A percentile compares a stretch with the other conserved stretches of the same genome.
These are phyloP conservation scores for Verticillium albo-atrum DNA, from an alignment of 2,329 filamentous ascomycete genomes.

Conservation along the genomic window DNA sequence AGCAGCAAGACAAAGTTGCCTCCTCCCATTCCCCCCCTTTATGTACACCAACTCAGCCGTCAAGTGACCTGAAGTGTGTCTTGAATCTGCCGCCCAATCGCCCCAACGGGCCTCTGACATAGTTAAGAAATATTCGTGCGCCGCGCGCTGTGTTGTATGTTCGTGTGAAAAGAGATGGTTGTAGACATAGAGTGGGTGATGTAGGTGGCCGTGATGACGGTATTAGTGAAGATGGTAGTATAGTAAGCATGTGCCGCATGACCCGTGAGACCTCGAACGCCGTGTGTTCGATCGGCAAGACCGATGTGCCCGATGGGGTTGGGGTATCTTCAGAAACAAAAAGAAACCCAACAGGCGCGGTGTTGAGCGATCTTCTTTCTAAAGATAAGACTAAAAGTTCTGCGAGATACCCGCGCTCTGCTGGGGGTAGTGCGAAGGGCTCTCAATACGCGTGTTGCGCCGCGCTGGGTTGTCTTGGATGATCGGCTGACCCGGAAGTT, in stretches of 20 bases:
- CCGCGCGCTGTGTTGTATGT: neutral
- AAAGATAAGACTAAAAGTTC: conserved; percentile 65
- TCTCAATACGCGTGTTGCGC: conserved; percentile 93
- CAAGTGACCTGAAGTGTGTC: neutral
- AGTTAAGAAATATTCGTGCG: neutral
- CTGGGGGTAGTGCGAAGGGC: conserved; percentile 80
- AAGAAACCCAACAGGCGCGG: neutral
- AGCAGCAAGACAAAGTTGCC: neutral
- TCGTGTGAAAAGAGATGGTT: neutral
- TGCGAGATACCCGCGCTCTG: conserved; percentile 94
- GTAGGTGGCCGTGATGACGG: neutral
- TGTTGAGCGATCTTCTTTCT: neutral
- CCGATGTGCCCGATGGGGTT: neutral
- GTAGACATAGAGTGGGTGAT: neutral
- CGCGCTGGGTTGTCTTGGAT: conserved; percentile 91
- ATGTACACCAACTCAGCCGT: neutral
- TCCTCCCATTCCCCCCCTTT: neutral
- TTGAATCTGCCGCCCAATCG: neutral
- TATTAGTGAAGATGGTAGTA: neutral
- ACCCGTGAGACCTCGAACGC: neutral
- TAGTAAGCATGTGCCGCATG: neutral
- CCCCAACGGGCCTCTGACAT: neutral
- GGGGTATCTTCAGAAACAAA: neutral
- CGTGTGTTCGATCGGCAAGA: neutral
- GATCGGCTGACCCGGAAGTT: conserved; percentile 62